phyloP scores from a whole-genome alignment of 169 alveolate species.

The Cryptosporidium ubiquitum region DNA sequence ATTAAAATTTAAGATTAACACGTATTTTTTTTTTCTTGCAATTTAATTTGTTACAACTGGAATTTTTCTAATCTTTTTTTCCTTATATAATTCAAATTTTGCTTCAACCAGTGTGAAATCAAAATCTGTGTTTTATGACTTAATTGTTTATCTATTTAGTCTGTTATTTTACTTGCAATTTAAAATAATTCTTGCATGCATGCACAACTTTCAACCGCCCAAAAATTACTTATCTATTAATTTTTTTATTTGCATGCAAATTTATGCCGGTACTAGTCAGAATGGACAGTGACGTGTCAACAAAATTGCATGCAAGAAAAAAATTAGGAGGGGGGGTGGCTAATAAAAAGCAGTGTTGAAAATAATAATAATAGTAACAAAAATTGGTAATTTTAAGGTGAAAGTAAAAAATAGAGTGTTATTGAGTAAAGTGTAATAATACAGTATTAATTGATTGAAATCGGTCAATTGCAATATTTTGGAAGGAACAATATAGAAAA shows the following conservation, averaged over 20 bases:
- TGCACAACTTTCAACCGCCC: neutral
- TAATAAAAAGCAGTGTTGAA: neutral
- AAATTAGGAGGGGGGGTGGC: neutral
- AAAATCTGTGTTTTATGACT: neutral
- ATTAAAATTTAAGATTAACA: neutral
- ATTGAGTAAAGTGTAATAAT: neutral
- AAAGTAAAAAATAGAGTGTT: neutral
- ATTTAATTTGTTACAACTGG: too few relatives aligned
- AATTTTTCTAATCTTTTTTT: neutral
- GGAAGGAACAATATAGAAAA: neutral
- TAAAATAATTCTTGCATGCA: neutral
- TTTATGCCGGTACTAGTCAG: neutral
- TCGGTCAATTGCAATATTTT: neutral
- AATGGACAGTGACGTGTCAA: neutral
- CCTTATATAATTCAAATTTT: neutral
- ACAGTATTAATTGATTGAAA: neutral
- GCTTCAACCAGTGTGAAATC: neutral
- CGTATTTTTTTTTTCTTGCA: neutral
- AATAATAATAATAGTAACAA: neutral
- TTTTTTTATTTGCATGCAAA: neutral
- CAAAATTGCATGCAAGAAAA: conserved; percentile 8
- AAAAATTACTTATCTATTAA: neutral
- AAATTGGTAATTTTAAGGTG: neutral
- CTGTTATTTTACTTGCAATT: neutral
- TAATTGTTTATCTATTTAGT: neutral